Base-by-base conservation (phyloP, 345 rosid genomes). In the Camelina sativa region DNA sequence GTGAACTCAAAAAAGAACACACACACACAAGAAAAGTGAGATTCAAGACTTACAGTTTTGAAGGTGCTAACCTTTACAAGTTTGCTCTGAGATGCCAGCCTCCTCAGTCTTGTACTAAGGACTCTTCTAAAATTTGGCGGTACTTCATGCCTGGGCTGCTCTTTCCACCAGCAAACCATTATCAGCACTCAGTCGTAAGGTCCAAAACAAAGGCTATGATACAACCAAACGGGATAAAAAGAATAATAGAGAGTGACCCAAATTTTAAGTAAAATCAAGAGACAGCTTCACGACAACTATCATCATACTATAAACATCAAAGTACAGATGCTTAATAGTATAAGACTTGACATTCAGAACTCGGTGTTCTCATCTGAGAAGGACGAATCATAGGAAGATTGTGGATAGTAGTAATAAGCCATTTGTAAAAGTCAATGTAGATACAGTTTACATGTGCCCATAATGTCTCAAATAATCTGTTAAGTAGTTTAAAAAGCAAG, bases 51-150 rank as follows among this genome's bases (percentile, higher is more conserved):
- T 78, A 67, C 71, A 73, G 75, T 37, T 65, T 71, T 59, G 47
- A 63, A 56, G 74, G 23, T 70, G 67, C 71, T 81, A 67, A 93
- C 94, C 97, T 88, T 89, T 74, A 84, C 86, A 58, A 93, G 90
- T 83, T 89, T 93, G 11, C 84, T 91, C 82, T 83, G 87, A n/a
- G 64, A 71, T 76, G 87, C 92, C 76, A 93, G 85, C 80, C 94
- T 87, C 83, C 92, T 88, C 85, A 91, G 78, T 84, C 85, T 88
- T 72, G 97, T 76, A 72, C 84, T 79, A 62, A 93, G 86, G 71
- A 66, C 75, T 84, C 88, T 91, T 83, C 85, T 89, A 78, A 89
- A 89, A 71, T 85, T 89, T 73, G 68, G 84, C 28, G 96, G 88
- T 77, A 87, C 86, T 72, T 76, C 87, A 69, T 86, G 85, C 68